Percentiles rank a stretch among this genome's conserved stretches.
phyloP scores from a whole-genome alignment of 2,329 filamentous ascomycete species.

The Fusarium lyarnte region DNA sequence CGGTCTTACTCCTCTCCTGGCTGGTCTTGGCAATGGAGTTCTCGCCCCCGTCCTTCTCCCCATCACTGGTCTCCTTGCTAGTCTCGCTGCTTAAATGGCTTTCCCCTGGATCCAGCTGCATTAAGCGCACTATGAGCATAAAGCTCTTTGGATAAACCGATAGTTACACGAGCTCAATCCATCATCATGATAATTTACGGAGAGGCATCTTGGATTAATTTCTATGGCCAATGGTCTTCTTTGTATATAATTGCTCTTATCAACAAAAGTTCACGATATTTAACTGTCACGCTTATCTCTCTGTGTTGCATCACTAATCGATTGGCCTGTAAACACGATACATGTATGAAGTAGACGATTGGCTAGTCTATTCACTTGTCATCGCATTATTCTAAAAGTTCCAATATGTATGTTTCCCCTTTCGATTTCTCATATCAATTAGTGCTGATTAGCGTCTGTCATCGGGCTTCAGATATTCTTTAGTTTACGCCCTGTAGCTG shows the following conservation, averaged over 20 bases:
- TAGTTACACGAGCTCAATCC: not conserved
- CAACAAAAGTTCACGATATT: not conserved
- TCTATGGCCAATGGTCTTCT: not conserved
- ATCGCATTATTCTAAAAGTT: not conserved
- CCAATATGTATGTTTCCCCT: not conserved
- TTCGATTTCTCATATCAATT: not conserved
- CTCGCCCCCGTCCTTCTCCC: constrained; percentile 43
- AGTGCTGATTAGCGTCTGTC: not conserved
- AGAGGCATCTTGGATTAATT: not conserved
- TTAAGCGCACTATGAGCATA: not conserved
- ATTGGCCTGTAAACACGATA: not conserved
- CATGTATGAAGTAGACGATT: no score
- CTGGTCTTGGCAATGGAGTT: constrained; percentile 38
- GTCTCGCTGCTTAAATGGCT: constrained; percentile 14
- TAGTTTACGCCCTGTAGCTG: not conserved
- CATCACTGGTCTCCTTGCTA: constrained; percentile 37
- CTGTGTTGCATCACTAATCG: not conserved
- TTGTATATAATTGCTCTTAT: constrained; percentile 2
- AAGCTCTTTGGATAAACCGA: not conserved
- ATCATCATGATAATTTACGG: not conserved
- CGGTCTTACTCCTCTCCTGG: constrained; percentile 42
- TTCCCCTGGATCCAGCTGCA: rapidly evolving
- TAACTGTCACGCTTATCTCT: not conserved
- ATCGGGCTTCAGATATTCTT: not conserved
- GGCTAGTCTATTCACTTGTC: rapidly evolving